phyloP scores from a whole-genome alignment of 495 filamentous ascomycete genomes.

The Neurospora sp. region DNA sequence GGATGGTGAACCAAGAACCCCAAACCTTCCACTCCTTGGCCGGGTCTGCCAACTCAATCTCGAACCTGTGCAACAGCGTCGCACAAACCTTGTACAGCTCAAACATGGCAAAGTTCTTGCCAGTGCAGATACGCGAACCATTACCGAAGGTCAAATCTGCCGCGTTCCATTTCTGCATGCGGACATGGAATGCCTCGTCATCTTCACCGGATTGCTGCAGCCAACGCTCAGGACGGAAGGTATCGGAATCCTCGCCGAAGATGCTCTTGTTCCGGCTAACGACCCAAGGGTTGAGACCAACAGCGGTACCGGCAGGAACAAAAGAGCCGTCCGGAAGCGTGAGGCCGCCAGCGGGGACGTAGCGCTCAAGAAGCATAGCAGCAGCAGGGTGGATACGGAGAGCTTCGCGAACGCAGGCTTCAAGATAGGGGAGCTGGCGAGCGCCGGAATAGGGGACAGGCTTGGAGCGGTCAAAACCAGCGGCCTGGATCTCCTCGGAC shows the following conservation, averaged over 20 bases:
- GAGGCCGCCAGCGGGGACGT: constrained; percentile 34
- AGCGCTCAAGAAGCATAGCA: constrained; percentile 33
- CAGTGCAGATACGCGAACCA: constrained; percentile 51
- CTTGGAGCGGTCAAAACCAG: neutral
- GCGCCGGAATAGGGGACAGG: constrained; percentile 10
- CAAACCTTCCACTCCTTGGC: constrained; percentile 9
- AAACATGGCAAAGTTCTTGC: constrained; percentile 49
- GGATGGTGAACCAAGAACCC: constrained; percentile 6
- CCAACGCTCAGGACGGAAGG: constrained; percentile 42
- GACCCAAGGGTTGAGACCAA: constrained; percentile 23
- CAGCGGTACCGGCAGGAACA: constrained; percentile 35
- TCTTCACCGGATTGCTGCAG: constrained; percentile 22
- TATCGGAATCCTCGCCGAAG: constrained; percentile 38
- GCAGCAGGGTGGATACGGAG: constrained; percentile 40
- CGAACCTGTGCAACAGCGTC: constrained; percentile 43
- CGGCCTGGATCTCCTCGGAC: constrained; percentile 8
- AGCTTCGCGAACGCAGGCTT: constrained; percentile 43
- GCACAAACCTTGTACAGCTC: constrained; percentile 59
- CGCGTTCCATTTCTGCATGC: constrained; percentile 11
- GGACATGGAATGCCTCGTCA: constrained; percentile 5
- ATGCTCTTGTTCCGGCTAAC: constrained; percentile 26
- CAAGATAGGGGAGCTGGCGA: constrained; percentile 35
- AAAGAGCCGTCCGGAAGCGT: constrained; percentile 41
- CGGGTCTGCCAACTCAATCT: constrained; percentile 19
- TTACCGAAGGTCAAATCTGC: constrained; percentile 43